Evolutionary conservation across 805 yeast species (phyloP).

Genomic region (Yarrowia alimentaria): DNA sequence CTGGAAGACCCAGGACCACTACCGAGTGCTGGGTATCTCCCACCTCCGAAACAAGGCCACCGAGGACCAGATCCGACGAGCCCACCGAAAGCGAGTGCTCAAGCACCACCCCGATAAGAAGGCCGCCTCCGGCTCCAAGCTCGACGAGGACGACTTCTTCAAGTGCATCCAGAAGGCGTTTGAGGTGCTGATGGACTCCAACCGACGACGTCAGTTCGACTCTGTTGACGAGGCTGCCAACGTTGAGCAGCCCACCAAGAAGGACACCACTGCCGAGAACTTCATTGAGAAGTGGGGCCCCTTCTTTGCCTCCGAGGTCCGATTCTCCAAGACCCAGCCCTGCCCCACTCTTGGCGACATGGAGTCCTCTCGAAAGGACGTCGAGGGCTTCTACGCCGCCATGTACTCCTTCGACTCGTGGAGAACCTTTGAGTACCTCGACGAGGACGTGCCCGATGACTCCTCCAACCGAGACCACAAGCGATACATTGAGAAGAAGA

Average conservation of each 20-base stretch:
- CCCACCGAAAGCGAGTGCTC: conserved; percentile 94
- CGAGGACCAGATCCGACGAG: conserved; percentile 89
- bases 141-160: conserved; percentile 83
- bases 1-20: conserved; percentile 95
- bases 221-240: conserved; percentile 90
- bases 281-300: conserved; percentile 92
- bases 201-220: conserved; percentile 89
- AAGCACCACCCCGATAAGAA: conserved; percentile 98
- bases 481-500: conserved; percentile 97
- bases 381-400: conserved; percentile 84
- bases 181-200: conserved; percentile 82
- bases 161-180: conserved; percentile 96
- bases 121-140: conserved; percentile 80
- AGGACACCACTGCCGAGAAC: conserved; percentile 59
- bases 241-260: conserved; percentile 70
- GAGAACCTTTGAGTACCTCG: conserved; percentile 97
- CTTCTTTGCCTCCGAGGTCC: conserved; percentile 82
- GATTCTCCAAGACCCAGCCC: conserved; percentile 90
- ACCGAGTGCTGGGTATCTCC: conserved; percentile 91
- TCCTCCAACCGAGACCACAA: conserved; percentile 98
- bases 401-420: conserved; percentile 95
- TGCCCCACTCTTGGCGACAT: conserved; percentile 76
- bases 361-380: conserved; percentile 70
- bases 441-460: conserved; percentile 99
- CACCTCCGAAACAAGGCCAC: conserved; percentile 89